phyloP scores from a whole-genome alignment of 2,329 filamentous ascomycete genomes.

The Diplodia sapinea region DNA sequence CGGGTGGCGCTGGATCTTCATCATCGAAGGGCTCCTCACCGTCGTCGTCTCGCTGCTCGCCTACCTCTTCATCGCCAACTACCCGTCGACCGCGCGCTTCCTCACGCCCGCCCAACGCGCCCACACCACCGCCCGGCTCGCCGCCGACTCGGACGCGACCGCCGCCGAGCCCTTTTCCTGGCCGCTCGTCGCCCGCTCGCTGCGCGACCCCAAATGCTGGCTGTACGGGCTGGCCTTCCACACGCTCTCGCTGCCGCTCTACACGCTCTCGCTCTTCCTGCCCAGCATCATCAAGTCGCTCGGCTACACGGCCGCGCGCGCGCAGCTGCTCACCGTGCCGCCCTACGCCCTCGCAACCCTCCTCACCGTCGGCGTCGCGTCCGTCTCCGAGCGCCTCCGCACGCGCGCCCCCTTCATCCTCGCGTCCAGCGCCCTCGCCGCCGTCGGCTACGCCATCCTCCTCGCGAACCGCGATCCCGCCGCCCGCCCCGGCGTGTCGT shows the following conservation, averaged over 20 bases:
- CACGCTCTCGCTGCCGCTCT: slow-evolving; percentile 66
- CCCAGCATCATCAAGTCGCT: slow-evolving; percentile 59
- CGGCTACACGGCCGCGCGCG: slow-evolving; percentile 50
- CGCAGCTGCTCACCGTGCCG: slow-evolving; percentile 55
- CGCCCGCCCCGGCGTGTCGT: slow-evolving; percentile 46
- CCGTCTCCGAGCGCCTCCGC: slow-evolving; percentile 42
- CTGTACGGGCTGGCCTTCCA: slow-evolving; percentile 75
- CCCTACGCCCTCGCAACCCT: slow-evolving; percentile 50
- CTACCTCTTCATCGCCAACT: slow-evolving; percentile 70
- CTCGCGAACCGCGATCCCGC: slow-evolving; percentile 41
- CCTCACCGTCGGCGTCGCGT: slow-evolving; percentile 46
- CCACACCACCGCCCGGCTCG: slow-evolving; percentile 67
- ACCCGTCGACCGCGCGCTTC: slow-evolving; percentile 65
- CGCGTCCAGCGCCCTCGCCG: slow-evolving; percentile 40
- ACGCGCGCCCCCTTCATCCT: slow-evolving; percentile 47
- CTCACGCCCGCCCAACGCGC: slow-evolving; percentile 59
- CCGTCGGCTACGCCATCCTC: slow-evolving; percentile 49
- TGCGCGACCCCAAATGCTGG: slow-evolving; percentile 73
- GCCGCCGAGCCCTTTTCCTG: slow-evolving; percentile 72
- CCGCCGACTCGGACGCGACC: slow-evolving; percentile 71
- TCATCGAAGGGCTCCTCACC: slow-evolving; percentile 47
- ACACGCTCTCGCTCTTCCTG: slow-evolving; percentile 48
- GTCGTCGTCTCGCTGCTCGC: slow-evolving; percentile 43
- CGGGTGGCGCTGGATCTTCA: slow-evolving; percentile 52
- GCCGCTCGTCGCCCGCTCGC: slow-evolving; percentile 66